Evolutionary conservation across 305 asterid genomes (phyloP).

Genomic region (Vinca major): DNA sequence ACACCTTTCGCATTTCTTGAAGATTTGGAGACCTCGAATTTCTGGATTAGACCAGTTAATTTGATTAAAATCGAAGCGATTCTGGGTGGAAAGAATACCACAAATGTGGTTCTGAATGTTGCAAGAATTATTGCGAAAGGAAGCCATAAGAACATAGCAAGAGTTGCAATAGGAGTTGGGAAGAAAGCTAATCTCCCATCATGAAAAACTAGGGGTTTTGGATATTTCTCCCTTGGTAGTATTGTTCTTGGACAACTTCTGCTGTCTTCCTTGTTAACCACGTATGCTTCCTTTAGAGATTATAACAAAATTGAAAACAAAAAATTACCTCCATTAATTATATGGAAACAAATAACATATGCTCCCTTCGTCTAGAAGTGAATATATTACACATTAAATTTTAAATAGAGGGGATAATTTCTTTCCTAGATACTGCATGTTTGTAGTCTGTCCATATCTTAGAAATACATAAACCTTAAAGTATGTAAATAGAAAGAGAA

Average conservation of each 20-base stretch:
- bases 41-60: conserved; percentile 38
- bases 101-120: conserved; percentile 43
- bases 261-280: conserved; percentile 25
- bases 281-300: conserved; percentile 12
- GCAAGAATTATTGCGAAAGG: conserved; percentile 58
- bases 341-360: too few relatives aligned
- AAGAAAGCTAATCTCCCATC: conserved; percentile 84
- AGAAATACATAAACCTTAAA: too few relatives aligned
- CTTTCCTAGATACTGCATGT: too few relatives aligned
- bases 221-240: conserved; percentile 56
- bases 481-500: too few relatives aligned
- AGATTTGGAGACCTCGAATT: conserved; percentile 26
- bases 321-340: background rate
- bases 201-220: conserved; percentile 77
- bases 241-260: conserved; percentile 15
- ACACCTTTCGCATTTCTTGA: conserved; percentile 35
- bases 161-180: conserved; percentile 67
- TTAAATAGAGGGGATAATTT: too few relatives aligned
- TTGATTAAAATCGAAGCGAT: conserved; percentile 33
- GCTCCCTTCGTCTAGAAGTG: too few relatives aligned
- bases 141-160: conserved; percentile 69
- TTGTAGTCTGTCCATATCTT: too few relatives aligned
- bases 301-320: background rate
- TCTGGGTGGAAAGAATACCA: conserved; percentile 45
- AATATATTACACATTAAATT: too few relatives aligned